Evolutionary conservation across 2,329 filamentous ascomycete genomes (phyloP), one percentile per base, ranked within the genome.

Genomic region (Trichoderma polysporum): DNA sequence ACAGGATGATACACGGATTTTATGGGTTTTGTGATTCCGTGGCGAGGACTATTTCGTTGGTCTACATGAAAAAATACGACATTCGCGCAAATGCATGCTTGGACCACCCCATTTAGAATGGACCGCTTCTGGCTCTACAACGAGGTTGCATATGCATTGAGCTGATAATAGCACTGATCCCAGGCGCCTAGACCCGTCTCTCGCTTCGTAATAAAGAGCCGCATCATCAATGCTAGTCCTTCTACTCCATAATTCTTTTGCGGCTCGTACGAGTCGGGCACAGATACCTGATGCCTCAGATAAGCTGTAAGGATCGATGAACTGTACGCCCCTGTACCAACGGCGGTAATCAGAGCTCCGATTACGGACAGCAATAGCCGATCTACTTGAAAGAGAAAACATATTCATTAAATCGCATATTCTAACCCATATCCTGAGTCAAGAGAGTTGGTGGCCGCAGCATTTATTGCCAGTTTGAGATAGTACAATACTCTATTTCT

Each of bases 311-410:
- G 31, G 17, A 29, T 13, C 15, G 19, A 39, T 35, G 12, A 25
- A 22, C n/a, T 22, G 22, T 10, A 1, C 35, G 35, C 61, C 50
- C 61, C 29, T 52, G 13, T 15, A 56, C 9, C 33, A 39, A 27
- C 50, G 12, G 45, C 25, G 27, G 37, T n/a, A 64, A 25, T 4
- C 2, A 35, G 37, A n/a, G 37, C 61, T 64, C 61, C 61, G 61
- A 64, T 64, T n/a, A 13, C 61, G 61, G 61, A 45, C 61, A 64
- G 3, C 9, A 56, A 47, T 35, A 47, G 9, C 61, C 50, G 61
- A 47, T 64, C 27, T 12, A 27, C 19, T 56, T 27, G 37, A 47
- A n/a, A 4, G n/a, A 19, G 2, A 9, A n/a, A 56, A 19, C 12
- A 45, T 13, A 12, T n/a, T 27, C 37, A 64, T 47, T 8, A 41